These are phyloP conservation scores for Soucietia sequanensis DNA, from an alignment of 805 yeast genomes.

Conservation along the genomic window DNA sequence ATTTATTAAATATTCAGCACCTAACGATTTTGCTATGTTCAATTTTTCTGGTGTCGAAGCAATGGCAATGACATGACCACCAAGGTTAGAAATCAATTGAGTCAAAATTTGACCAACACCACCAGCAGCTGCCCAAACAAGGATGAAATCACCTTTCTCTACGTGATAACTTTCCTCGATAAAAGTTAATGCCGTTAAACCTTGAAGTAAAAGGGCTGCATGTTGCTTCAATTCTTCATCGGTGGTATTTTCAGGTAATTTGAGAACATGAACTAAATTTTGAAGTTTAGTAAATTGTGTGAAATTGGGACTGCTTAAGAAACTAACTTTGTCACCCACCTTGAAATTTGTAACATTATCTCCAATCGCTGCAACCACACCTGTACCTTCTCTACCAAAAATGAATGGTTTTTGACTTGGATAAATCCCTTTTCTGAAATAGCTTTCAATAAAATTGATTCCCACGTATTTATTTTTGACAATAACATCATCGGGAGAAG, in stretches of 20 bases:
- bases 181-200: constrained; percentile 77
- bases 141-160: constrained; percentile 64
- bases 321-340: constrained; percentile 74
- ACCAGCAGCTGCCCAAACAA: constrained; percentile 94
- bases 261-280: constrained; percentile 35
- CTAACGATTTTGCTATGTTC: constrained; percentile 59
- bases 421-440: constrained; percentile 79
- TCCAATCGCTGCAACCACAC: constrained; percentile 68
- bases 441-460: constrained; percentile 77
- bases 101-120: constrained; percentile 78
- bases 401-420: constrained; percentile 58
- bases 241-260: constrained; percentile 46
- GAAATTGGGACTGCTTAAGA: constrained; percentile 46
- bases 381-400: constrained; percentile 75
- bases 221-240: constrained; percentile 53
- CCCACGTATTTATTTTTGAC: constrained; percentile 78
- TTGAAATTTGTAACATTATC: constrained; percentile 48
- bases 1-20: constrained; percentile 75
- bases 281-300: constrained; percentile 68
- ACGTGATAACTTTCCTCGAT: constrained; percentile 64
- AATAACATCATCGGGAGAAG: constrained; percentile 53
- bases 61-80: constrained; percentile 82
- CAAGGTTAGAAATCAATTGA: constrained; percentile 60
- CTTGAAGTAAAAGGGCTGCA: constrained; percentile 68
- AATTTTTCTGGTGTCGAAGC: constrained; percentile 79